Evolutionary conservation across 148 eudicot species (phyloP).

Genomic region (Linanthus parryae): DNA sequence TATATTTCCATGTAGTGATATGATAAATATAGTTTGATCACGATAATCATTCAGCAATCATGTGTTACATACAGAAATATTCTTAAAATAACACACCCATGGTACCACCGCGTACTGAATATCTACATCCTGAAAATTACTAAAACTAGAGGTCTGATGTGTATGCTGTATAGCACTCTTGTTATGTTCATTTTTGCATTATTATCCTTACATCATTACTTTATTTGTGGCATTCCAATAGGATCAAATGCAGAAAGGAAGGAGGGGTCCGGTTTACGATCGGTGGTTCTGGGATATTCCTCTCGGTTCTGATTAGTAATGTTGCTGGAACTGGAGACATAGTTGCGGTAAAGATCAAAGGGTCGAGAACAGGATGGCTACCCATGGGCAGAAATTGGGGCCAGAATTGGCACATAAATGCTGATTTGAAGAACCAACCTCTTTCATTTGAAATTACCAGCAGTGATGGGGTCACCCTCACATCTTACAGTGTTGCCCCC

Average conservation of each 20-base stretch:
- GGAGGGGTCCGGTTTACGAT: conserved; percentile 76
- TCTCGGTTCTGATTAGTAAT: conserved; percentile 75
- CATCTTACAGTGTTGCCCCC: conserved; percentile 72
- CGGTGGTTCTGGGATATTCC: conserved; percentile 62
- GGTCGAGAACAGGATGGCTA: conserved; percentile 86
- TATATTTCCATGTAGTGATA: no score
- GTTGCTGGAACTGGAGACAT: conserved; percentile 85
- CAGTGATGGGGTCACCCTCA: conserved; percentile 65
- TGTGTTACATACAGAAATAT: no score
- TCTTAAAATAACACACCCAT: no score
- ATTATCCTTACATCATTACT: no score
- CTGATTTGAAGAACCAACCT: conserved; percentile 72
- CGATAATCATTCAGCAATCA: no score
- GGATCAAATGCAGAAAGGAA: conserved; percentile 86
- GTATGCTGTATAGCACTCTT: no score
- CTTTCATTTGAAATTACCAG: conserved; percentile 78
- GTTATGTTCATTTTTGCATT: no score
- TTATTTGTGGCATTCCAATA: conserved; percentile 29
- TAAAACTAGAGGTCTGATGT: no score
- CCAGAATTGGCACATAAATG: conserved; percentile 83
- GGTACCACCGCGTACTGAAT: no score
- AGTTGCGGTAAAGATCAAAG: conserved; percentile 63
- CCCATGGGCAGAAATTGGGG: conserved; percentile 91
- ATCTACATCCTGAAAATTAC: no score
- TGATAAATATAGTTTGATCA: no score